phyloP scores from a whole-genome alignment of 805 yeast genomes.

The Zygosaccharomyces lentus region DNA sequence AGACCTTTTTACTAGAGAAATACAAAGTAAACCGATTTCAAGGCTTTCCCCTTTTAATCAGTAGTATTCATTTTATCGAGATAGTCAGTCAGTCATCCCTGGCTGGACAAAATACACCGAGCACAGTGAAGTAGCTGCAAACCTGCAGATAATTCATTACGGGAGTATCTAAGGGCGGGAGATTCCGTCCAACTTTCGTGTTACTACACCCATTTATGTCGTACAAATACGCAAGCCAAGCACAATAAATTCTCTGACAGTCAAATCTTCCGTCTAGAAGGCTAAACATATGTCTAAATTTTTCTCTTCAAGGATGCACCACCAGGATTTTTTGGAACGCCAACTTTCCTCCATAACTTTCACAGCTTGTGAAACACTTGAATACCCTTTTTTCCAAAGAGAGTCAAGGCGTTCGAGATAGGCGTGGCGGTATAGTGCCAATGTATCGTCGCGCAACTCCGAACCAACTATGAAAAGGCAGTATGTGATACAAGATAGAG shows the following conservation, averaged over 20 bases:
- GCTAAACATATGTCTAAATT: constrained; percentile 17
- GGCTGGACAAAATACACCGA: too few species aligned
- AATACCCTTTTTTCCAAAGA: constrained; percentile 9
- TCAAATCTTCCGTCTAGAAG: constrained; percentile 16
- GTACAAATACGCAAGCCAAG: too few species aligned
- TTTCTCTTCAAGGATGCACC: constrained; percentile 13
- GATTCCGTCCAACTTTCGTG: too few species aligned
- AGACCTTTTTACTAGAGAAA: neutral
- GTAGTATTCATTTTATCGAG: too few species aligned
- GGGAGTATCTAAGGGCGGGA: too few species aligned
- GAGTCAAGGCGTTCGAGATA: constrained; percentile 12
- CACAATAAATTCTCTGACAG: neutral
- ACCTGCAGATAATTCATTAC: too few species aligned
- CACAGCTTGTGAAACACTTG: constrained; percentile 14
- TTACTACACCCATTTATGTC: too few species aligned
- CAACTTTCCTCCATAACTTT: constrained; percentile 15
- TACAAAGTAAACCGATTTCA: neutral
- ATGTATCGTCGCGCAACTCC: constrained; percentile 16
- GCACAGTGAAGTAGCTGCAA: too few species aligned
- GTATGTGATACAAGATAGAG: constrained; percentile 17
- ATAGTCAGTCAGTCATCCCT: too few species aligned
- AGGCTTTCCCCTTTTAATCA: too few species aligned
- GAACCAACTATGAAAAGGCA: constrained; percentile 26
- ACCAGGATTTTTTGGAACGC: constrained; percentile 13
- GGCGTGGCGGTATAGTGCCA: constrained; percentile 11